A percentile compares a stretch with the other conserved stretches of the same genome.
These are phyloP conservation scores for Tulasnella sp. DNA, from an alignment of 768 basidiomycete species.

Conservation along the genomic window DNA sequence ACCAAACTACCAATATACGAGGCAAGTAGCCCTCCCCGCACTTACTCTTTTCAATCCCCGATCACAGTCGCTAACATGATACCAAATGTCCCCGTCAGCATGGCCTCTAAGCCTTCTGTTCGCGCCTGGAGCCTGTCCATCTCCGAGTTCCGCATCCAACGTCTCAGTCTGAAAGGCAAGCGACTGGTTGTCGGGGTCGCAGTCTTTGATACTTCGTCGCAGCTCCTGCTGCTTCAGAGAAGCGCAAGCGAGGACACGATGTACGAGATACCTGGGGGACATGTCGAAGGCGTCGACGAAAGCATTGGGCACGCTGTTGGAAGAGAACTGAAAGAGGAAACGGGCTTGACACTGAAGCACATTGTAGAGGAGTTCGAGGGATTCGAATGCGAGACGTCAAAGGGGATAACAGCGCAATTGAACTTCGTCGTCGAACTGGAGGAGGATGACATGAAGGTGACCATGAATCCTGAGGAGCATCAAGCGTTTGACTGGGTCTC, in stretches of 20 bases:
- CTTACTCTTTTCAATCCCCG: neutral
- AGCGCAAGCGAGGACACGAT: neutral
- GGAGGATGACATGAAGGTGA: neutral
- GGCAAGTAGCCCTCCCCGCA: neutral
- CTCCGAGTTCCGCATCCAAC: neutral
- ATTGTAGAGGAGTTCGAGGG: neutral
- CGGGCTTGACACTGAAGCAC: too few species aligned
- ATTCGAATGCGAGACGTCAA: neutral
- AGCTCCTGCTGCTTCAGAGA: neutral
- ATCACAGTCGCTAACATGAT: neutral
- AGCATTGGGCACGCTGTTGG: neutral
- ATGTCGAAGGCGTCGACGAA: neutral
- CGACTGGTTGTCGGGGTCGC: neutral
- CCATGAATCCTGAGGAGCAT: neutral
- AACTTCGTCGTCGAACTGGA: neutral
- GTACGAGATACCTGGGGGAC: neutral
- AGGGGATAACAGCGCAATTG: neutral
- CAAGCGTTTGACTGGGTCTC: neutral
- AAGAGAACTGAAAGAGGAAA: neutral
- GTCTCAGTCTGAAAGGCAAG: neutral
- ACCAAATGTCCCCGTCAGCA: neutral
- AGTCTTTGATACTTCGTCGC: neutral
- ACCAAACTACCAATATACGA: too few species aligned
- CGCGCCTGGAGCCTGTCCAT: neutral
- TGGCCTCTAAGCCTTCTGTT: neutral